Conservation (phyloP, 2,329 filamentous ascomycete species). For the Chalaropsis ovoidea region DNA sequence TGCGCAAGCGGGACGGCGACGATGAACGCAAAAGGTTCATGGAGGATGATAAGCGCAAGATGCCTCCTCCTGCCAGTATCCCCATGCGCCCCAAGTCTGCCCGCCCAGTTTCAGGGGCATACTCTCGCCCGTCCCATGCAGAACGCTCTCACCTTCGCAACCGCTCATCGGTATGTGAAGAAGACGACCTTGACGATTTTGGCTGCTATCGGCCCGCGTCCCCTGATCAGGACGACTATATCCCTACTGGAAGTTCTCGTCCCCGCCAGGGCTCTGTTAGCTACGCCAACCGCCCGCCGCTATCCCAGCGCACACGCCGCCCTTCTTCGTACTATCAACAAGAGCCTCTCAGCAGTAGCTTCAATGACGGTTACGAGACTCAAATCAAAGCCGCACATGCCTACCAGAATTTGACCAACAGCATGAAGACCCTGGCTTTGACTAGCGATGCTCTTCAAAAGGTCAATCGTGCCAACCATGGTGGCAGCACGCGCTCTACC, state of each 20-base stretch:
- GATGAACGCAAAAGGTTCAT: constrained; percentile 20
- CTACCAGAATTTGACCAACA: constrained; percentile 28
- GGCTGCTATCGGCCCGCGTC: constrained; percentile 11
- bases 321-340: constrained; percentile 20
- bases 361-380: constrained; percentile 30
- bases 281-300: constrained; percentile 6
- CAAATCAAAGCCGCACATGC: constrained; percentile 40
- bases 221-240: constrained; percentile 20
- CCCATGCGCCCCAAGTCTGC: constrained; percentile 23
- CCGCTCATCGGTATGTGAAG: constrained; percentile 12
- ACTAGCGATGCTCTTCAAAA: constrained; percentile 48
- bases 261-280: constrained; percentile 20
- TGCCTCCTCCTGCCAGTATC: constrained; percentile 13
- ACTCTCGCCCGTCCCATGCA: constrained; percentile 12
- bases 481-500: constrained; percentile 46
- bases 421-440: constrained; percentile 18
- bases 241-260: constrained; percentile 13
- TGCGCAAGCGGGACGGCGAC: constrained; percentile 19
- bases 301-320: constrained; percentile 8
- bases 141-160: constrained; percentile 22
- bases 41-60: constrained; percentile 24
- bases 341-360: neutral
- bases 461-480: constrained; percentile 39
- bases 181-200: constrained; percentile 17
- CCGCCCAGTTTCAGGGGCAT: constrained; percentile 20